Base-by-base conservation (phyloP, 2,329 filamentous ascomycete genomes). In the Fusarium bactridioides region DNA sequence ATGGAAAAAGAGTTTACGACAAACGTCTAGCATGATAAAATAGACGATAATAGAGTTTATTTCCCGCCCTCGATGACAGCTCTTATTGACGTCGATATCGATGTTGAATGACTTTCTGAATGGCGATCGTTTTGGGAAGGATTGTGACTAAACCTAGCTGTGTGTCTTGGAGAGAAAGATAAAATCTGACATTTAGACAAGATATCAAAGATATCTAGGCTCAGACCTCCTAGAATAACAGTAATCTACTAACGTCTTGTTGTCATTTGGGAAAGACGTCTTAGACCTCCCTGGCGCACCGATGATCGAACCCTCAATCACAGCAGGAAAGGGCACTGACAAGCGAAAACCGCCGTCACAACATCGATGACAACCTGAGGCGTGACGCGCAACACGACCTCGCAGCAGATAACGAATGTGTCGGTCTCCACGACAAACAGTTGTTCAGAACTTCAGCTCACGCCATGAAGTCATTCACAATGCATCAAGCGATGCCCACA, bases 21-120 rank as follows among this genome's bases (percentile, higher is more conserved):
- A 55, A 35, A 29, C 38, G 66, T 44, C 54, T 56, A 41, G 29
- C 21, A 65, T 64, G 19, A 54, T 12, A 41, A 44, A 55, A 55
- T 41, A 60, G 31, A 43, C 43, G 33, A 54, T 70, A 55, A 55
- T 69, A 70, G 15, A 67, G 23, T 27, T 21, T 29, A 27, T 53
- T 12, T 21, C 19, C 4, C 16, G 6, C 33, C 13, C 0, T 21
- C 7, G n/a, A 21, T 37, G 10, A 16, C 12, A 15, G 1, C 12
- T 25, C 10, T 4, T 2, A 10, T 27, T 54, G 8, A 10, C 2
- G 19, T 3, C 21, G 5, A 3, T 31, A 7, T 48, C 31, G 4
- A 15, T 21, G 11, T 6, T n/a, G 3, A 1, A 4, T 4, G 19
- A 16, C 3, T 12, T 11, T 11, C 21, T n/a, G 21, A 18, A 19